Evolutionary conservation across 2,329 filamentous ascomycete species (phyloP).

Genomic region (Penicillium brevicompactum): DNA sequence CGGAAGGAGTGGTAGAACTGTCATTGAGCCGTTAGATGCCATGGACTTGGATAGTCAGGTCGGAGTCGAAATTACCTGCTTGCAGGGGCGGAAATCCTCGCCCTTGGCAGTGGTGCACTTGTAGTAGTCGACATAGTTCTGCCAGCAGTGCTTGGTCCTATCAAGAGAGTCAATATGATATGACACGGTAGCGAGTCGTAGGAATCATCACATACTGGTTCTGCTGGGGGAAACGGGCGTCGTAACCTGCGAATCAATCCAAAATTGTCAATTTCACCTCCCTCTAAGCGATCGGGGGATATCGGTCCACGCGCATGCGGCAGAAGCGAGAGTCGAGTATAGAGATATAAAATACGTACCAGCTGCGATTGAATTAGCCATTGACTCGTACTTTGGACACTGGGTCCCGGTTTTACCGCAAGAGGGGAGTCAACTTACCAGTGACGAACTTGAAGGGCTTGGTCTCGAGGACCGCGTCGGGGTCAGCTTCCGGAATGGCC

Average conservation of each 20-base stretch:
- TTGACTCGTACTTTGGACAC: constrained; percentile 33
- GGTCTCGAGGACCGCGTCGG: constrained; percentile 79
- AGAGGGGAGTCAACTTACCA: constrained; percentile 63
- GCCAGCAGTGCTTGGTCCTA: constrained; percentile 98
- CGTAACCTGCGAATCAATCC: constrained; percentile 71
- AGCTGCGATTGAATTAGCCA: constrained; percentile 50
- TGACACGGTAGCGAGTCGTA: neutral
- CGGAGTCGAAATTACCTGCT: constrained; percentile 66
- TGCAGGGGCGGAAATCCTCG: constrained; percentile 96
- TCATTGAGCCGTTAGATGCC: constrained; percentile 9
- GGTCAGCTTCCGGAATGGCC: constrained; percentile 66
- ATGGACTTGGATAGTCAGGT: neutral
- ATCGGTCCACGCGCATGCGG: constrained; percentile 11
- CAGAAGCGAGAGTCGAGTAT: constrained; percentile 12
- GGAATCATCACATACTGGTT: constrained; percentile 58
- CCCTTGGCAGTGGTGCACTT: constrained; percentile 99
- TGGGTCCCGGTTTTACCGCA: constrained; percentile 24
- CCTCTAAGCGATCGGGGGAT: constrained; percentile 15
- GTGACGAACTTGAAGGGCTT: constrained; percentile 99
- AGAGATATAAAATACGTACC: constrained; percentile 44
- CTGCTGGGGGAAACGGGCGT: constrained; percentile 97
- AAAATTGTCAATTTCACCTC: constrained; percentile 33
- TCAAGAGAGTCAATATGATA: constrained; percentile 15
- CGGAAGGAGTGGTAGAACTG: constrained; percentile 97
- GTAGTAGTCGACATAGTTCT: constrained; percentile 99